Base-by-base conservation (phyloP, 345 rosid genomes). In the Salix udensis region DNA sequence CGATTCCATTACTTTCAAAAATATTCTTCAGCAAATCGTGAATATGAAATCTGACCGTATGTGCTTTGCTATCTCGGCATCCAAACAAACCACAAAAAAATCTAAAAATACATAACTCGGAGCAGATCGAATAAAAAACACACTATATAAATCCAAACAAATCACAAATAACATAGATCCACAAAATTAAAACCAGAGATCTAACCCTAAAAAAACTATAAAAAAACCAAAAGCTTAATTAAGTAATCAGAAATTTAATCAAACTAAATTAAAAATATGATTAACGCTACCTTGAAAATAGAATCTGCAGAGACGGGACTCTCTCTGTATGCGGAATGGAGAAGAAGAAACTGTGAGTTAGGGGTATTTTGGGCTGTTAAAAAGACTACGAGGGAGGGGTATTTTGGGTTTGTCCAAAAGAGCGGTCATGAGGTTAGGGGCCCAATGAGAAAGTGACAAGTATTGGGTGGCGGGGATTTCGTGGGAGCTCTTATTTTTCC, bases 401-500 rank as follows among this genome's bases (percentile, higher is more conserved):
- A 62, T 0, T 58, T 58, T 58, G 62, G 65, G 53, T 0, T 23
- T 40, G 12, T n/a, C 28, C 12, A n/a, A 72, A 58, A 23, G 66
- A 39, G 19, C 21, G 28, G 62, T 19, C 40, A 52, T 4, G 66
- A 16, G 67, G 71, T 7, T 6, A 15, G 67, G 0, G 83, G 84
- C 44, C 90, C 86, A 86, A 83, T 85, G 5, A n/a, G 0, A 71
- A 18, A 6, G 0, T 8, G 88, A 84, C 91, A 88, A 19, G 83
- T 84, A 80, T 24, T 66, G 67, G 24, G 30, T 31, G 79, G 68
- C 76, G 71, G 79, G 67, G 82, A 84, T 74, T 79, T 78, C 83
- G 78, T 68, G 73, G 74, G 74, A 73, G 15, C 30, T 62, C 10
- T 23, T 23, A 58, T 11, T 58, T 58, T 58, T 58, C 28, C 9